Evolutionary conservation across 306 rosid genomes (phyloP), one percentile per base, ranked within the genome.

Genomic region (Cicer pinnatifidum): DNA sequence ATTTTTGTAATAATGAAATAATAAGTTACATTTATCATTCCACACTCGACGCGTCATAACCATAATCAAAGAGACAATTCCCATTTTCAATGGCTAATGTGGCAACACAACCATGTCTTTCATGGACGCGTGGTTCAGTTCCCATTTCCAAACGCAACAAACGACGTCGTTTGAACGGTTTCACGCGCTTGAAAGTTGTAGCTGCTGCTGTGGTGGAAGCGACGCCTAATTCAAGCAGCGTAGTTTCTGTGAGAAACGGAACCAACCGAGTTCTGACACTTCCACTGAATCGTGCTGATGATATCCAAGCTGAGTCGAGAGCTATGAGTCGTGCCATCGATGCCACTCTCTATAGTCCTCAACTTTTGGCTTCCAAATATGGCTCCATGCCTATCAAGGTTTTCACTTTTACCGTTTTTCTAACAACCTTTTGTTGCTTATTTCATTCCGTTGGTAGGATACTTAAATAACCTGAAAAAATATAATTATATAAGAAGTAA

Each of bases 261-360:
- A 61, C 84, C 28, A 28, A 52, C 41, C 65, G 43, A 82, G 82
- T 79, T 12, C 37, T 79, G 17, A 56, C 79, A 40, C 45, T 81
- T 17, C 79, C 81, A 37, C 81, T 19, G 19, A 72, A 83, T 53
- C 92, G 94, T 39, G 82, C 96, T 10, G 82, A 83, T 47, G 96
- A 90, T 41, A 17, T 92, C 17, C 91, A 87, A 81, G 93, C 97
- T 0, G 97, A 92, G 84, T 79, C 84, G 2, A 80, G 89, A 74
- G 97, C 97, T 70, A 75, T 92, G 89, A 20, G 79, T 9, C 97
- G 97, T 69, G 90, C 96, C 7, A 70, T 50, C 11, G 70, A 82
- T 75, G 91, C 92, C 43, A 81, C 96, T 64, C 57, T 92, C 54
- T 92, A 92, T 76, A 82, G 77, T 45, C 87, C 97, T 8, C 67